phyloP scores from a whole-genome alignment of 306 rosid genomes.

The Vachellia collinsii region DNA sequence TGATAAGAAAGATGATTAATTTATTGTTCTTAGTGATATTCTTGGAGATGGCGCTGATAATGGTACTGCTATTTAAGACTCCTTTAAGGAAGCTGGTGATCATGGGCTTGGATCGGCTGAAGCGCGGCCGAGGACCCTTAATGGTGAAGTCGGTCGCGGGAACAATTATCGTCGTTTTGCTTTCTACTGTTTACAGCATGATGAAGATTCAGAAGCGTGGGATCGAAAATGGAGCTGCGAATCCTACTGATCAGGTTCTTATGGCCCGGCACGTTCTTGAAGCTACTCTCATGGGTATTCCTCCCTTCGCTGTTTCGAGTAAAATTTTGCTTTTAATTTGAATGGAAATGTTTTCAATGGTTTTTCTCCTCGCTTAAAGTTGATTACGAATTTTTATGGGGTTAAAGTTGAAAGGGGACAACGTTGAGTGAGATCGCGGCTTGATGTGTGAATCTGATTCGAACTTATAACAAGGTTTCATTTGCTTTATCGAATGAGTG shows the following conservation, averaged over 20 bases:
- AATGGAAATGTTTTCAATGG: neutral
- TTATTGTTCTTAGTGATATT: constrained; percentile 62
- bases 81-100: constrained; percentile 84
- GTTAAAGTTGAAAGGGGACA: neutral
- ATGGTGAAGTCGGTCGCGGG: constrained; percentile 77
- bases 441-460: constrained; percentile 17
- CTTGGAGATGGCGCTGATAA: constrained; percentile 61
- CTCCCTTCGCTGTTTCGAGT: neutral
- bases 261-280: constrained; percentile 84
- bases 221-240: constrained; percentile 59
- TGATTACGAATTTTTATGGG: neutral
- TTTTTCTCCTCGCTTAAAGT: no score
- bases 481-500: constrained; percentile 7
- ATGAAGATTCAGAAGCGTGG: constrained; percentile 62
- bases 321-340: neutral
- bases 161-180: constrained; percentile 56
- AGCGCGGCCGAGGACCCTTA: constrained; percentile 82
- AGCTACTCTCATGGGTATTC: constrained; percentile 87
- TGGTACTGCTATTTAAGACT: constrained; percentile 69
- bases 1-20: constrained; percentile 57
- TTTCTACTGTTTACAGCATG: constrained; percentile 62
- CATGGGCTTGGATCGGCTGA: constrained; percentile 72
- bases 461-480: neutral
- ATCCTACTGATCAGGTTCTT: constrained; percentile 96
- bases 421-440: constrained; percentile 6